These are phyloP conservation scores for Ceratocystis huliohia DNA, from an alignment of 2,329 filamentous ascomycete genomes.

Conservation along the genomic window DNA sequence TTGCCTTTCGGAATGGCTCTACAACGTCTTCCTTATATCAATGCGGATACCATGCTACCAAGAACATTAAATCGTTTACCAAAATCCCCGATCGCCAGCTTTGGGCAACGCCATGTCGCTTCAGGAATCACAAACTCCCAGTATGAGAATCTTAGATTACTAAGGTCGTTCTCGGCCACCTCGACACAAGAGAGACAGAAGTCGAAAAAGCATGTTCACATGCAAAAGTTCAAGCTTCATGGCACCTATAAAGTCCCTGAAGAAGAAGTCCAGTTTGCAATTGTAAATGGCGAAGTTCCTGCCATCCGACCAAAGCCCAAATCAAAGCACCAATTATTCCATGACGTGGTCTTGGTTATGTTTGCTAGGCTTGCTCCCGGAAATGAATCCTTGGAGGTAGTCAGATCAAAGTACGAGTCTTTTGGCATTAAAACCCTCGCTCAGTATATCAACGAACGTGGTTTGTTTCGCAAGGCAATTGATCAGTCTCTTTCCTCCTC, in stretches of 20 bases:
- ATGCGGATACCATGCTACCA: constrained; percentile 12
- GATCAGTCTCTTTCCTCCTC: constrained; percentile 36
- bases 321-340: constrained; percentile 19
- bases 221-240: constrained; percentile 15
- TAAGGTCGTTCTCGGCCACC: constrained; percentile 11
- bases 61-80: constrained; percentile 11
- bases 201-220: constrained; percentile 1
- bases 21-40: not conserved
- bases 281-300: constrained; percentile 16
- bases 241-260: not conserved
- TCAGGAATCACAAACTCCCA: not conserved
- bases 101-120: not conserved
- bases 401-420: constrained; percentile 19
- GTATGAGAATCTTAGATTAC: not conserved
- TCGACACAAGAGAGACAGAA: not conserved
- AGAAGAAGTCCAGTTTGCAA: constrained; percentile 14
- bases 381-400: constrained; percentile 18
- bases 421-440: constrained; percentile 28
- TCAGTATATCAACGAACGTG: constrained; percentile 33
- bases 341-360: constrained; percentile 19
- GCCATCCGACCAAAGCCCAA: constrained; percentile 6
- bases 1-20: not conserved
- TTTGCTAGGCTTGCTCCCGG: constrained; percentile 19
- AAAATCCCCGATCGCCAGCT: not conserved
- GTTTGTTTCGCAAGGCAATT: constrained; percentile 35